These are phyloP conservation scores for Rhynchospora pubera DNA, from an alignment of 176 grass and related monocot species.

Conservation along the genomic window DNA sequence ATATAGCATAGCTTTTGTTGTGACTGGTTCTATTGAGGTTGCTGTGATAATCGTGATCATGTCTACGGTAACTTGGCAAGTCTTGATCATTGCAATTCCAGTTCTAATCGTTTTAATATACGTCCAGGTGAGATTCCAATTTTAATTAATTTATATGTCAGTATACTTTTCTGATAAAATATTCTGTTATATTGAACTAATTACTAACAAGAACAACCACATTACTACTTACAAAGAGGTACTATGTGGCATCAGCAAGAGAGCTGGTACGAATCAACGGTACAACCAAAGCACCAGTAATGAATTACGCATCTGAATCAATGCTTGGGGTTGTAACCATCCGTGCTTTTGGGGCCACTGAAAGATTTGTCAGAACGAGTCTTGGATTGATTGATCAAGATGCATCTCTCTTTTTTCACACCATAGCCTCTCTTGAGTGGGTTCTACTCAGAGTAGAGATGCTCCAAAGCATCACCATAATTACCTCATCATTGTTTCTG, in stretches of 20 bases:
- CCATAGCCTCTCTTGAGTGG: conserved; percentile 80
- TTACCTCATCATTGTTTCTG: conserved; percentile 63
- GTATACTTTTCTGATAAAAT: background rate
- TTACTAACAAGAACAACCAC: background rate
- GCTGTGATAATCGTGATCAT: conserved; percentile 40
- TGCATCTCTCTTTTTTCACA: conserved; percentile 78
- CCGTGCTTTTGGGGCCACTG: conserved; percentile 48
- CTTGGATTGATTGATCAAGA: conserved; percentile 71
- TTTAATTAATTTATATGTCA: background rate
- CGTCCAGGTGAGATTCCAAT: conserved; percentile 51
- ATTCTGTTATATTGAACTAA: background rate
- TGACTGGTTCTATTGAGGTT: conserved; percentile 37
- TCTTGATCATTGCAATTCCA: conserved; percentile 66
- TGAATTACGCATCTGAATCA: conserved; percentile 84
- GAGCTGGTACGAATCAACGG: conserved; percentile 95
- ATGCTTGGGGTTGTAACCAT: conserved; percentile 71
- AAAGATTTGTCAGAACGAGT: conserved; percentile 60
- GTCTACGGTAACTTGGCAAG: conserved; percentile 76
- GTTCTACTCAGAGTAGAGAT: conserved; percentile 83
- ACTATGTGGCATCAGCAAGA: conserved; percentile 72
- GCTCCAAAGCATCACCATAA: conserved; percentile 64
- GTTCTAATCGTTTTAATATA: conserved; percentile 49
- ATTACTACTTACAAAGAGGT: conserved; percentile 47
- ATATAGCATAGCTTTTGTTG: conserved; percentile 65
- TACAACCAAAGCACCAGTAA: conserved; percentile 84